Percentiles rank a stretch among this genome's conserved stretches.
Conservation (phyloP, 2,329 filamentous ascomycete genomes). For the Ceratocystis lukuohia region DNA sequence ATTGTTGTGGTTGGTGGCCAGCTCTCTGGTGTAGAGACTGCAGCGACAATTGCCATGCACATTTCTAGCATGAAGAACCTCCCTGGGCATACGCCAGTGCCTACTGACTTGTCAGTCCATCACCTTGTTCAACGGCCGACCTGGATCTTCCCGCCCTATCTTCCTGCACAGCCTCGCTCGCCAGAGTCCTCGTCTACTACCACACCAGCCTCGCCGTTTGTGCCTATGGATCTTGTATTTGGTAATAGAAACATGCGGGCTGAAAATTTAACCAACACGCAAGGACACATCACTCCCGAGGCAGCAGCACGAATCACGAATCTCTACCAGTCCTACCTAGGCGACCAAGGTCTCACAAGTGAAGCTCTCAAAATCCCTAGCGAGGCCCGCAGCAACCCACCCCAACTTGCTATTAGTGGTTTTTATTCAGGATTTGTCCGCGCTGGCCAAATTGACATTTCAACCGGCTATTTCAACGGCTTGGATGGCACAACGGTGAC, state of each 20-base stretch:
- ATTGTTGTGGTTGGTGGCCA: slow-evolving; percentile 67
- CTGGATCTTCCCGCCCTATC: slow-evolving; percentile 55
- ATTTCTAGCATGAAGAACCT: slow-evolving; percentile 50
- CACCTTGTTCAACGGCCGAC: slow-evolving; percentile 57
- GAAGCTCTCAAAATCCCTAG: slow-evolving; percentile 27
- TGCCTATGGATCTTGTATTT: slow-evolving; percentile 59
- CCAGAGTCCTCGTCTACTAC: not conserved
- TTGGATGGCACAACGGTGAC: slow-evolving; percentile 29
- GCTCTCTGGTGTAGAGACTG: slow-evolving; percentile 70
- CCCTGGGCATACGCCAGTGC: slow-evolving; percentile 27
- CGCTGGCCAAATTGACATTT: slow-evolving; percentile 43
- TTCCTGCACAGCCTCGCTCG: slow-evolving; percentile 29
- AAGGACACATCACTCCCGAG: slow-evolving; percentile 44
- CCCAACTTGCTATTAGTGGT: slow-evolving; percentile 57
- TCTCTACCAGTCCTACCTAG: slow-evolving; percentile 24
- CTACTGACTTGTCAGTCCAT: slow-evolving; percentile 45
- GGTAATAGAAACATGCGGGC: slow-evolving; percentile 56
- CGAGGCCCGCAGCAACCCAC: slow-evolving; percentile 36
- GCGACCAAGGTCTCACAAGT: slow-evolving; percentile 37
- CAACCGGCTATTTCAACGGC: slow-evolving; percentile 32
- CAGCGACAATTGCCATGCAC: slow-evolving; percentile 56
- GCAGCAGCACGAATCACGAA: slow-evolving; percentile 38
- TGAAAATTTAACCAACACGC: slow-evolving; percentile 39
- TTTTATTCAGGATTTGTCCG: slow-evolving; percentile 63
- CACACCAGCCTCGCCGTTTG: slow-evolving; percentile 34